A percentile compares a stretch with the other conserved stretches of the same genome.
Conservation (phyloP, 768 basidiomycete species). For the Mycena kentingensis region DNA sequence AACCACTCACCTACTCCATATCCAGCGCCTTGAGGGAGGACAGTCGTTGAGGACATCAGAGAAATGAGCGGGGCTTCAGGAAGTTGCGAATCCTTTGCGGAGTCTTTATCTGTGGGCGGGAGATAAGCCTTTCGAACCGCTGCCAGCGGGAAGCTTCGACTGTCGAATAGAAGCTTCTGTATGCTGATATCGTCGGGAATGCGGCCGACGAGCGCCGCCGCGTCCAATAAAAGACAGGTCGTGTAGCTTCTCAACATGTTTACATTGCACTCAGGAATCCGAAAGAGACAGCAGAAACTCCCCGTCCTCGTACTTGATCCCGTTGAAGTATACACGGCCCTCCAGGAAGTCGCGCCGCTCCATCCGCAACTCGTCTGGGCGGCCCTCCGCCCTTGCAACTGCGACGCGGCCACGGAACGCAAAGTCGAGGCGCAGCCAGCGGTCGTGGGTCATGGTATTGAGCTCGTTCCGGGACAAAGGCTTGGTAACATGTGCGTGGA, state of each 20-base stretch:
- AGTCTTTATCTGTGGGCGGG: neutral
- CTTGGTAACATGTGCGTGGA: neutral
- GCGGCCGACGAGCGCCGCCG: neutral
- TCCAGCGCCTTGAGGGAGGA: constrained; percentile 80
- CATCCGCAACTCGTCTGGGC: neutral
- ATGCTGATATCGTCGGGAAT: too few relatives aligned
- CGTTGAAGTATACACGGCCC: constrained; percentile 2
- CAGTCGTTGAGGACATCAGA: constrained; percentile 21
- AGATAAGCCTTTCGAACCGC: neutral
- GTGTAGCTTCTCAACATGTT: neutral
- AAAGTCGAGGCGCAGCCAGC: neutral
- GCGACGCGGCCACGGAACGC: neutral
- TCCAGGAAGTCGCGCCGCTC: constrained; percentile 4
- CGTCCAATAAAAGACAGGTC: neutral
- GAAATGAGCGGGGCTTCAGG: neutral
- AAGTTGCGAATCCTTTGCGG: neutral
- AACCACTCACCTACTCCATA: constrained; percentile 57
- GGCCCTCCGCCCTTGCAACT: neutral
- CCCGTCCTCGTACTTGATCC: neutral
- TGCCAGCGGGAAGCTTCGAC: neutral
- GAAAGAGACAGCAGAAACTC: constrained; percentile 5
- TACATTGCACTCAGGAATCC: neutral
- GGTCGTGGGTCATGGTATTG: neutral
- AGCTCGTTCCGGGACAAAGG: neutral
- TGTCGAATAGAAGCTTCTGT: neutral